Percentiles rank a stretch among this genome's conserved stretches.
These are phyloP conservation scores for Dillenia turbinata DNA, from an alignment of 164 flowering plant species.

Conservation along the genomic window DNA sequence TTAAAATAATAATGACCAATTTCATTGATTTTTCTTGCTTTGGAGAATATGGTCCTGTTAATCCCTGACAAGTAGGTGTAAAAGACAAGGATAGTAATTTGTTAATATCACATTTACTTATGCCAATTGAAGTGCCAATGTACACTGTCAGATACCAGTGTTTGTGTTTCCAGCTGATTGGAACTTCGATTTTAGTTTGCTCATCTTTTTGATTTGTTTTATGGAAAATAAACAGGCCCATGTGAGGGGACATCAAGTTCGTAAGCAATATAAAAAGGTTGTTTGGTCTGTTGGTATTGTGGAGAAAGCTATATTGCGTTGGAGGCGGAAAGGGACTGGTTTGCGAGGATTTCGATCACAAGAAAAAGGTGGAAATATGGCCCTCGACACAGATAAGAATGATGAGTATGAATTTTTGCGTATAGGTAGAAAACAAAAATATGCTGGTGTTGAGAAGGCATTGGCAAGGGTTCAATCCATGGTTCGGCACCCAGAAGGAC, in stretches of 20 bases:
- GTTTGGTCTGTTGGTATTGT: slow-evolving; percentile 82
- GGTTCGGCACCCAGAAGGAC: slow-evolving; percentile 77
- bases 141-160: too few species aligned
- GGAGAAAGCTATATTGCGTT: slow-evolving; percentile 84
- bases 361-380: slow-evolving; percentile 13
- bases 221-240: slow-evolving; percentile 47
- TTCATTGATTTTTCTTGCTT: too few species aligned
- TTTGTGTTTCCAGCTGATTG: background rate
- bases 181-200: background rate
- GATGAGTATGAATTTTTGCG: slow-evolving; percentile 80
- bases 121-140: too few species aligned
- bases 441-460: slow-evolving; percentile 59
- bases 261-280: slow-evolving; percentile 59
- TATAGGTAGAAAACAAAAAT: slow-evolving; percentile 59
- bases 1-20: too few species aligned
- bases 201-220: slow-evolving; percentile 3
- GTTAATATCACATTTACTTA: too few species aligned
- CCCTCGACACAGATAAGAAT: slow-evolving; percentile 24
- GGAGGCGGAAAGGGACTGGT: slow-evolving; percentile 82
- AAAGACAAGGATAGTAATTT: too few species aligned
- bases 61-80: too few species aligned
- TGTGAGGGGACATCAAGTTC: slow-evolving; percentile 80
- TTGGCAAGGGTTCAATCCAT: slow-evolving; percentile 77
- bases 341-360: slow-evolving; percentile 59
- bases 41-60: too few species aligned